A percentile compares a stretch with the other conserved stretches of the same genome.
Evolutionary conservation across 1,284 basidiomycete genomes (phyloP).

Genomic region (Hypsizygus ulmarius): DNA sequence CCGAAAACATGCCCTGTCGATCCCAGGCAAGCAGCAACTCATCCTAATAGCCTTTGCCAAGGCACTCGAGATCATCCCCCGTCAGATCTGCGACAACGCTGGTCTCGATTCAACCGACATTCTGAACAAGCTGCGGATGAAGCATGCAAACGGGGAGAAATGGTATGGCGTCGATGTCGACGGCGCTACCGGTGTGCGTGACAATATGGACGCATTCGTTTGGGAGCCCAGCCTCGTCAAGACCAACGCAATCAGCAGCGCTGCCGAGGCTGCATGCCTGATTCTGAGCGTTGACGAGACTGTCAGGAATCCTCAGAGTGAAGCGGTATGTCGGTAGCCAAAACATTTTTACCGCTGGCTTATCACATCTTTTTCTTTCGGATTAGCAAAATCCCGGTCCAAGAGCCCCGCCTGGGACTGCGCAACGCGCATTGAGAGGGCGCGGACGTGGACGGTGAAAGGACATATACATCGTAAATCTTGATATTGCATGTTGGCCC

Average conservation of each 20-base stretch:
- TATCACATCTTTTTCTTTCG: constrained; percentile 12
- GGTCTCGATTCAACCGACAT: constrained; percentile 98
- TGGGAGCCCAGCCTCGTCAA: constrained; percentile 99
- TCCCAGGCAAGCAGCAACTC: constrained; percentile 95
- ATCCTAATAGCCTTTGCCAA: constrained; percentile 97
- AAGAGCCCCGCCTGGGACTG: constrained; percentile 79
- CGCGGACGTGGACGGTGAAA: constrained; percentile 62
- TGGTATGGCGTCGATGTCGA: constrained; percentile 98
- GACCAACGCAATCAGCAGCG: constrained; percentile 92
- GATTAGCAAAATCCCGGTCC: constrained; percentile 78
- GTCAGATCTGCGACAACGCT: constrained; percentile 98
- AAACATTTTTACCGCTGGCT: constrained; percentile 1
- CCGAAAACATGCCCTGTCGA: constrained; percentile 86
- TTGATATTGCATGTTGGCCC: background rate
- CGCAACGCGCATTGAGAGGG: constrained; percentile 79
- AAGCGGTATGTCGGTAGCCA: constrained; percentile 57
- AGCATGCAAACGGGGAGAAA: constrained; percentile 82
- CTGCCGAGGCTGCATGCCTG: constrained; percentile 94
- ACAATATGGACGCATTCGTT: constrained; percentile 97
- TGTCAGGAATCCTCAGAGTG: constrained; percentile 89
- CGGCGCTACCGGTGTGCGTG: constrained; percentile 80
- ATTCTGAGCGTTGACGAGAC: constrained; percentile 96
- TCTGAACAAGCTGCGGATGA: constrained; percentile 96
- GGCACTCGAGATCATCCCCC: constrained; percentile 95
- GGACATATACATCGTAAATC: background rate